Evolutionary conservation across 2,329 filamentous ascomycete species (phyloP).

Genomic region (Scedosporium minutisporum): DNA sequence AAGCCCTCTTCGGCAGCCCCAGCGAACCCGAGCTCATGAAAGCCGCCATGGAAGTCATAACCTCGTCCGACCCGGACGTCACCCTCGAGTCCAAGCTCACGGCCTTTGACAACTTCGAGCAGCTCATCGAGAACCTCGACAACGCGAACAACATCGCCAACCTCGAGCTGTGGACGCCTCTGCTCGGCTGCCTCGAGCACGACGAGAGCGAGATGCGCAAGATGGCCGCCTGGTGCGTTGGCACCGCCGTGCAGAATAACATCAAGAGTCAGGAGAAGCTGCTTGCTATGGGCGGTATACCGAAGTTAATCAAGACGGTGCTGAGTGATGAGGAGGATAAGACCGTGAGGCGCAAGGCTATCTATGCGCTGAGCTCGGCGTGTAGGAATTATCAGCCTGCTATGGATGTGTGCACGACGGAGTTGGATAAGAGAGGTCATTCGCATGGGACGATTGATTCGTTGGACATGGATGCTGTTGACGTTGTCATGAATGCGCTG

Average conservation of each 20-base stretch:
- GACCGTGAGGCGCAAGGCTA: constrained; percentile 71
- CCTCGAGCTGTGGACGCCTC: constrained; percentile 70
- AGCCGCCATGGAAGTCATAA: constrained; percentile 69
- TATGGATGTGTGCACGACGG: constrained; percentile 57
- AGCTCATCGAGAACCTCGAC: constrained; percentile 84
- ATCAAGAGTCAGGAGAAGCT: constrained; percentile 68
- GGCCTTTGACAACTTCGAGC: constrained; percentile 92
- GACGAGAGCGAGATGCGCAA: constrained; percentile 63
- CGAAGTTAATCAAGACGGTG: constrained; percentile 57
- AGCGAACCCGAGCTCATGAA: constrained; percentile 91
- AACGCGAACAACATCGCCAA: constrained; percentile 90
- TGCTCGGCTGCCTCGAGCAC: constrained; percentile 60
- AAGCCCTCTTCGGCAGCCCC: constrained; percentile 70
- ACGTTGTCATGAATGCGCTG: constrained; percentile 61
- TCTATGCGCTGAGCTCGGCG: constrained; percentile 79
- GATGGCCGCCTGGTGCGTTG: constrained; percentile 90
- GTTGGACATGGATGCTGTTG: constrained; percentile 76
- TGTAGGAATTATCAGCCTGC: constrained; percentile 85
- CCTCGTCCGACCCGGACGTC: constrained; percentile 48
- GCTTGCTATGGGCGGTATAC: constrained; percentile 55
- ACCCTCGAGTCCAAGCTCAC: constrained; percentile 67
- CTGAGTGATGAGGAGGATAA: constrained; percentile 48
- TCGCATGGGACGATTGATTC: constrained; percentile 60
- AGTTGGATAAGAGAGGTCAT: constrained; percentile 48
- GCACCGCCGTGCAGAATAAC: constrained; percentile 96